Evolutionary conservation across 768 basidiomycete species (phyloP).

Genomic region (Rhodotorula paludigena): DNA sequence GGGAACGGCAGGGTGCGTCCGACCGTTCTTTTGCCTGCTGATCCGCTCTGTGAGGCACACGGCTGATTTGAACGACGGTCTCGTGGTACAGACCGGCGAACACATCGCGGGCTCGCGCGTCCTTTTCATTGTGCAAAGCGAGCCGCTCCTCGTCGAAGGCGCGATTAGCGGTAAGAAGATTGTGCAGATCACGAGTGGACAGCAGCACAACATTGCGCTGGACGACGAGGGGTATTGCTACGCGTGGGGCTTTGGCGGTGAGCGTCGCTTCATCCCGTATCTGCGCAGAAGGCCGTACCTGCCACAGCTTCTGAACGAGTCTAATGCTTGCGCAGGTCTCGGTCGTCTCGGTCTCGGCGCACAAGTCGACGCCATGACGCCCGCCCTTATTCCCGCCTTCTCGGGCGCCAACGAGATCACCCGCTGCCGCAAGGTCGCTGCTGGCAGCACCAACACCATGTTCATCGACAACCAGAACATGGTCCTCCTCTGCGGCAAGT

Average conservation of each 20-base stretch:
- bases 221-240: constrained; percentile 67
- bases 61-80: neutral
- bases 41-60: too few species aligned
- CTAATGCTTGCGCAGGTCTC: constrained; percentile 56
- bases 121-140: constrained; percentile 23
- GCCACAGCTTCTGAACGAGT: too few species aligned
- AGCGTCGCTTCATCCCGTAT: too few species aligned
- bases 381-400: constrained; percentile 79
- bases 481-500: constrained; percentile 55
- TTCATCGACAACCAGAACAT: constrained; percentile 79
- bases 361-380: constrained; percentile 72
- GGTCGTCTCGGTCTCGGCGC: constrained; percentile 83
- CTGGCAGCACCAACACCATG: constrained; percentile 78
- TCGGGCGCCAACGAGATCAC: constrained; percentile 63
- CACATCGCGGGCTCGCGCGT: constrained; percentile 28
- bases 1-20: constrained; percentile 84
- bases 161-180: constrained; percentile 69
- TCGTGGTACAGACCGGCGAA: constrained; percentile 28
- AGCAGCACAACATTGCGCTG: constrained; percentile 78
- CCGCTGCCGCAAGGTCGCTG: constrained; percentile 61
- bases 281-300: too few species aligned
- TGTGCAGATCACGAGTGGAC: constrained; percentile 73
- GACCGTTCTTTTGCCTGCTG: neutral
- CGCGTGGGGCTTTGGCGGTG: constrained; percentile 80
- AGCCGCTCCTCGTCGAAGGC: constrained; percentile 65